Evolutionary conservation across 1,284 basidiomycete genomes (phyloP).

Genomic region (Cryptococcus neoformans): DNA sequence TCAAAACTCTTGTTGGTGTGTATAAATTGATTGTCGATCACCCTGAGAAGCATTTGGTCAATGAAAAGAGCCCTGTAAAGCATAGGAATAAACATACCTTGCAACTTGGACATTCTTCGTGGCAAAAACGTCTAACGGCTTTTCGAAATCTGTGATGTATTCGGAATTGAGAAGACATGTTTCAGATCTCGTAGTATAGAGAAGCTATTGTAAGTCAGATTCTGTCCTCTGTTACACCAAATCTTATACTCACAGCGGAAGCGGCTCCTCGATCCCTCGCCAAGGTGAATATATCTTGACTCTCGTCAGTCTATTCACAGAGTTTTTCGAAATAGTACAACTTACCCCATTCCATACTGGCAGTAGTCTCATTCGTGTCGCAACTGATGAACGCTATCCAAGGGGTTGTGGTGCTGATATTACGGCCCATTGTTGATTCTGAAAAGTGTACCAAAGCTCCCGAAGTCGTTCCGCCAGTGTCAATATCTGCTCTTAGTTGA

Average conservation of each 20-base stretch:
- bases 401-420: slow-evolving; percentile 61
- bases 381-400: slow-evolving; percentile 87
- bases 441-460: slow-evolving; percentile 77
- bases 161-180: slow-evolving; percentile 71
- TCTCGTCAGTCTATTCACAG: slow-evolving; percentile 2
- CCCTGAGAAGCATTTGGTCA: slow-evolving; percentile 35
- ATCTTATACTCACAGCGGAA: neutral
- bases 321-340: neutral
- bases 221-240: neutral
- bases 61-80: neutral
- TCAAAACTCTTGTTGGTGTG: slow-evolving; percentile 57
- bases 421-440: slow-evolving; percentile 53
- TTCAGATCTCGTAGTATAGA: slow-evolving; percentile 68
- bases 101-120: slow-evolving; percentile 35
- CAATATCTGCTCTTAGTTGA: slow-evolving; percentile 41
- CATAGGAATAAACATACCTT: slow-evolving; percentile 14
- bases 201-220: slow-evolving; percentile 53
- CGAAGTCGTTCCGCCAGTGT: slow-evolving; percentile 49
- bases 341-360: slow-evolving; percentile 46
- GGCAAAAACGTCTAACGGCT: slow-evolving; percentile 71
- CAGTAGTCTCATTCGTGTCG: slow-evolving; percentile 66
- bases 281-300: too few relatives aligned
- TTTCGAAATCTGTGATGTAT: slow-evolving; percentile 65
- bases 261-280: slow-evolving; percentile 40
- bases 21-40: slow-evolving; percentile 64